Evolutionary conservation across 345 rosid genomes (phyloP), one percentile per base, ranked within the genome.

Genomic region (Eutrema yunnanense): DNA sequence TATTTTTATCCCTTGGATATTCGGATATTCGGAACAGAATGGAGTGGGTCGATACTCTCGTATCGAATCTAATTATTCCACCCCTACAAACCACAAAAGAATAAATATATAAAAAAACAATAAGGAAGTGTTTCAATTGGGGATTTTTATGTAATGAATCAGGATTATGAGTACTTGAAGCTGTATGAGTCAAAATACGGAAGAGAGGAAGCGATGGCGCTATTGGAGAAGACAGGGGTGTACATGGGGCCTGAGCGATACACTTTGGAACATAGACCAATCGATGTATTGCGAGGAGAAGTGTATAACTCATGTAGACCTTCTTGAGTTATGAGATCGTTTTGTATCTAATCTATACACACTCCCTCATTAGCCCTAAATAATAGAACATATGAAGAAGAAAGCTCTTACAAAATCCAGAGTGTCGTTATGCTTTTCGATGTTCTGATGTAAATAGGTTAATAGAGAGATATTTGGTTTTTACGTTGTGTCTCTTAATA

Each of bases 161-260:
- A 89, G 97, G 99, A 91, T 81, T 65, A 85, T 7, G 97, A 95
- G 81, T 91, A 92, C 84, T 80, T 92, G 79, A 86, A 84, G 82
- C 88, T 86, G 57, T 89, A 86, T 59, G 75, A 83, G 59, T 88
- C 95, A 36, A 88, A 86, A 80, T 87, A 79, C 54, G 96, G 97
- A 22, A 81, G 89, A 60, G 90, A 85, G 26, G 96, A 86, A 79
- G 96, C 87, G 57, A 80, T 83, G 65, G 85, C 89, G 7, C 83
- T 94, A 10, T 67, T 94, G 80, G 97, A 91, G 86, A 91, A 79
- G 87, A 89, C 97, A 3, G 93, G 98, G 14, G 76, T 89, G 59
- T 89, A 94, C 73, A 62, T 80, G 38, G 97, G 97, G 26, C 98
- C 98, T 0, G 98, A 94, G 82, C 92, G 95, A 12, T 88, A 94